phyloP scores from a whole-genome alignment of 2,329 filamentous ascomycete species.

The Diaporthe caulivora region DNA sequence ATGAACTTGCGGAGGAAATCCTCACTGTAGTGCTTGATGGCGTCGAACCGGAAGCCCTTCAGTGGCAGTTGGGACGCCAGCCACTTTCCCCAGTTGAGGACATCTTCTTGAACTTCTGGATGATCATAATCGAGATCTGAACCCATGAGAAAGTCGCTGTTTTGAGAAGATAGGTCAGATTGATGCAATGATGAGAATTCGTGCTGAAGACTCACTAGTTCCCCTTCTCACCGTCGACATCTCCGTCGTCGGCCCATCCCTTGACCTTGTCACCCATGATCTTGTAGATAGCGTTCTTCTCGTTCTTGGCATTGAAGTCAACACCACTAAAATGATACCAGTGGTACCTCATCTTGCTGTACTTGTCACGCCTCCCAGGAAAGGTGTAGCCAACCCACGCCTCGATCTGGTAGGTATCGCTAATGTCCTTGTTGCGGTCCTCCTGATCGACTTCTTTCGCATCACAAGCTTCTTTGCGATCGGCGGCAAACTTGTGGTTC shows the following conservation, averaged over 20 bases:
- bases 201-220: conserved; percentile 64
- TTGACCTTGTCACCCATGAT: conserved; percentile 71
- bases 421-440: conserved; percentile 69
- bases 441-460: conserved; percentile 73
- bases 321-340: conserved; percentile 79
- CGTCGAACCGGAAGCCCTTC: conserved; percentile 77
- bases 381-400: conserved; percentile 80
- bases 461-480: conserved; percentile 72
- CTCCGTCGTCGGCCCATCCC: conserved; percentile 73
- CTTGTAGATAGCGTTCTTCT: conserved; percentile 76
- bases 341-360: conserved; percentile 75
- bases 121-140: conserved; percentile 76
- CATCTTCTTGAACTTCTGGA: conserved; percentile 72
- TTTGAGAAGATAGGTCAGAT: conserved; percentile 45
- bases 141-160: conserved; percentile 78
- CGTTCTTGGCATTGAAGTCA: conserved; percentile 71
- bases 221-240: conserved; percentile 69
- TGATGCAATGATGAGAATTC: background rate
- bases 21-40: conserved; percentile 78
- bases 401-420: conserved; percentile 73
- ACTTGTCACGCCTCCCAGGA: conserved; percentile 69
- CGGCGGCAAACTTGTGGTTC: conserved; percentile 81
- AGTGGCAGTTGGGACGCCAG: conserved; percentile 71
- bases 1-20: conserved; percentile 77
- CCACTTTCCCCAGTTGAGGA: conserved; percentile 77